Evolutionary conservation across 495 filamentous ascomycete species (phyloP), one percentile per base, ranked within the genome.

Genomic region (Tuber umbilicatum): DNA sequence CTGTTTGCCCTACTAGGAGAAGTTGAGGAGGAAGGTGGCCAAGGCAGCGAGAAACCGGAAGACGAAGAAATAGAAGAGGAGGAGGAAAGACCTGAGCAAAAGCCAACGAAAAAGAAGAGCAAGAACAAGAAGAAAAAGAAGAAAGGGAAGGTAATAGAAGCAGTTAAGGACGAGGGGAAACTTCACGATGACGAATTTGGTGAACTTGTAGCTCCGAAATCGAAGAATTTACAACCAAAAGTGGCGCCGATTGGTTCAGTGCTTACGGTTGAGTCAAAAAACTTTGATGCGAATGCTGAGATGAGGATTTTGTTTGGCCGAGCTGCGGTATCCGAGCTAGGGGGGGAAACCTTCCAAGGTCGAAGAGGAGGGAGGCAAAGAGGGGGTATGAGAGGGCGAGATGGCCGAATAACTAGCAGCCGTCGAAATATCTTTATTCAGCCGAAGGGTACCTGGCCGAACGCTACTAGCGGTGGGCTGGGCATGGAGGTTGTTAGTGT

Each of bases 301-400:
- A 97, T 99, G 94, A 91, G 92, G 64, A 90, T 89, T 75, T 84
- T 99, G 3, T 99, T 99, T 84, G 95, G 95, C 0, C 90, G 90
- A 73, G 89, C 91, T 40, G 91, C 91, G 16, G 84, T 95, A 73
- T 89, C 92, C 68, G 87, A 87, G 27, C 88, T 89, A 23, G 85
- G 88, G 40, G 84, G 86, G 39, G 88, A 87, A 41, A 74, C 80
- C 75, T 80, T 75, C 73, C 74, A 80, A 73, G 80, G 83, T 70
- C 86, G 87, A 69, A 84, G 87, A 73, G 83, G 88, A 69, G 86
- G 87, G 47, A 76, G 82, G 89, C 77, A 86, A 85, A 69, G 85
- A 85, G 72, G 84, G 47, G n/a, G 76, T 19, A 71, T 64, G 35
- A 69, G 75, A 7, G 69, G 83, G 89, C 74, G 86, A 87, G 70